Evolutionary conservation across 2,329 filamentous ascomycete species (phyloP).

Genomic region (Xenosphaeropsis pyriputrescens): DNA sequence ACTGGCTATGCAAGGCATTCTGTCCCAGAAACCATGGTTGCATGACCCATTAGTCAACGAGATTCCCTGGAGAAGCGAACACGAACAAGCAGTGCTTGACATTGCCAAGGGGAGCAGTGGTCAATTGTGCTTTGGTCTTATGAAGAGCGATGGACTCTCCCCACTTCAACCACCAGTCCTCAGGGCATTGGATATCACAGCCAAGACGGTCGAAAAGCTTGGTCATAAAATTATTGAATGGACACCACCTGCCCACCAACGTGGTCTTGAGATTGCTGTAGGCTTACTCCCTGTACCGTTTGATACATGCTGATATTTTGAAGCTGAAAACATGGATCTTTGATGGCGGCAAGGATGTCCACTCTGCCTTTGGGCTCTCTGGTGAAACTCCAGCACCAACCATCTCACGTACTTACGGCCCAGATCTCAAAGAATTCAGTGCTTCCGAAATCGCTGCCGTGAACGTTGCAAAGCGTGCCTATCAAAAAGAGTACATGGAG

Average conservation of each 20-base stretch:
- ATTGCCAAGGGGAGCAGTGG: conserved; percentile 20
- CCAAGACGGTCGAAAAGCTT: conserved; percentile 28
- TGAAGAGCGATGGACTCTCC: conserved; percentile 33
- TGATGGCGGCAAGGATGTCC: conserved; percentile 35
- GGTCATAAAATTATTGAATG: conserved; percentile 46
- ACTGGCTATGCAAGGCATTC: conserved; percentile 37
- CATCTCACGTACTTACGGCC: conserved; percentile 8
- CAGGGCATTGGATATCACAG: conserved; percentile 35
- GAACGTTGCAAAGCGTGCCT: conserved; percentile 37
- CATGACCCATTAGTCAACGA: conserved; percentile 50
- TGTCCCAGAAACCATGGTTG: conserved; percentile 47
- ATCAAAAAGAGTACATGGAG: conserved; percentile 43
- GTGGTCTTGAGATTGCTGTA: conserved; percentile 23
- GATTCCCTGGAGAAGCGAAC: conserved; percentile 45
- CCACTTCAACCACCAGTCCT: conserved; percentile 40
- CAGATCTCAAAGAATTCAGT: conserved; percentile 16
- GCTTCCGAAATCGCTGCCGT: conserved; percentile 15
- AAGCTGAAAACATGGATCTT: conserved; percentile 22
- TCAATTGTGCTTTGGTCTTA: conserved; percentile 36
- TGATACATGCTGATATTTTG: conserved; percentile 4
- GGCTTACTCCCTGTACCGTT: conserved; percentile 17
- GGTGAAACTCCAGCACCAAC: conserved; percentile 30
- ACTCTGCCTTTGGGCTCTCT: conserved; percentile 32
- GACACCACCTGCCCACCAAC: conserved; percentile 34
- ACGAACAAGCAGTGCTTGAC: conserved; percentile 18